Base-by-base conservation (phyloP, 2,329 filamentous ascomycete genomes). In the Passalora sequoiae region DNA sequence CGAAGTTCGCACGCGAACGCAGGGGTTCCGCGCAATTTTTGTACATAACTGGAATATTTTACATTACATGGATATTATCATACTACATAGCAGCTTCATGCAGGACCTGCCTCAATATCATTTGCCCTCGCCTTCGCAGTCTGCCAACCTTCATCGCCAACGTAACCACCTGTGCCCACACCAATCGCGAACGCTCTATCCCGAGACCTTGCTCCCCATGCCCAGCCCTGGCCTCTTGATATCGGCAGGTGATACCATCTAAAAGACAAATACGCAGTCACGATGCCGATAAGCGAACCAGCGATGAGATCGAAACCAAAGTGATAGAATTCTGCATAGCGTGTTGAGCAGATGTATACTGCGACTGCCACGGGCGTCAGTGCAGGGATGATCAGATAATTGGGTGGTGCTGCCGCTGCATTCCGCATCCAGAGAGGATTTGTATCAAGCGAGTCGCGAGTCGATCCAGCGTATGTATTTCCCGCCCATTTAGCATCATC, bases 281-380 rank as follows among this genome's bases (percentile, higher is more conserved):
- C 66, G 10, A 83, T 75, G 6, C 91, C 91, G 49, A 96, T 84
- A 9, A 85, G 53, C 43, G 83, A 84, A n/a, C 91, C 91, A 50
- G 85, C 87, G 2, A 96, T 68, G 53, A 96, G 86, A 53, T 97
- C 91, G 62, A 95, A 91, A n/a, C 83, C 89, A 62, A 91, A 86
- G 65, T 97, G 91, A 28, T 86, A 81, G 69, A 83, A 94, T 64
- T 96, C 83, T 47, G 83, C 89, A 77, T 84, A 97, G 8, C 91
- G 84, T 1, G 87, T 91, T 20, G 82, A 79, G n/a, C 83, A 48
- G 40, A 56, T 47, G 36, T 53, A 54, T 19, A 54, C 43, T 13
- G 49, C 51, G 1, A 50, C 49, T 15, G 44, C 51, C 25, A 56
- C 40, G 2, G 51, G 49, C 2, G 37, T 30, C 21, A 54, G 40